Percentiles rank a stretch among this genome's conserved stretches.
phyloP scores from a whole-genome alignment of 441 rosid species.

The Flueggea neowawraea region DNA sequence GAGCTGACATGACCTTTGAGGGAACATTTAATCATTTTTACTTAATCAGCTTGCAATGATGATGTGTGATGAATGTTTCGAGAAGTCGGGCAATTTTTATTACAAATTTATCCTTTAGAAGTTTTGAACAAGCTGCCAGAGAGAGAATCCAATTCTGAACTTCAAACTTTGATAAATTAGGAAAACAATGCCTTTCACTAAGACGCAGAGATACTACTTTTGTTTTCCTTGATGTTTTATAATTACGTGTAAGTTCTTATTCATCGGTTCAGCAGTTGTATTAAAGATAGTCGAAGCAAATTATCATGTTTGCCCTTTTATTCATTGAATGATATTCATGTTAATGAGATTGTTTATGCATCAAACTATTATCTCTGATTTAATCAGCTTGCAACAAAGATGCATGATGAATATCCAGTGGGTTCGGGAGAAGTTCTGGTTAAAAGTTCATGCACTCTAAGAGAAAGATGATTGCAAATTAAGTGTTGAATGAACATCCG shows the following conservation, averaged over 20 bases:
- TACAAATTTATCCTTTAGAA: slow-evolving; percentile 30
- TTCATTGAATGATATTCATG: too few relatives aligned
- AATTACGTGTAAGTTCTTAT: slow-evolving; percentile 5
- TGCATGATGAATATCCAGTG: slow-evolving; percentile 37
- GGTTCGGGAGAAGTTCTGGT: slow-evolving; percentile 16
- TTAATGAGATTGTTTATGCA: neutral
- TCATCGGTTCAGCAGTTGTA: slow-evolving; percentile 7
- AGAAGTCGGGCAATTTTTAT: slow-evolving; percentile 30
- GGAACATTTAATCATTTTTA: slow-evolving; percentile 32
- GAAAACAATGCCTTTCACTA: slow-evolving; percentile 6
- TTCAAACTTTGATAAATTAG: too few relatives aligned
- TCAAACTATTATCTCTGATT: slow-evolving; percentile 22
- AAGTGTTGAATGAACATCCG: slow-evolving; percentile 12
- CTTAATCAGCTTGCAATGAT: slow-evolving; percentile 63
- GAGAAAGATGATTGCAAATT: slow-evolving; percentile 11
- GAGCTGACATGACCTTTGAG: slow-evolving; percentile 11
- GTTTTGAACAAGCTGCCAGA: slow-evolving; percentile 30
- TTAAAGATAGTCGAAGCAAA: neutral
- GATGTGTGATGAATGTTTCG: slow-evolving; percentile 53
- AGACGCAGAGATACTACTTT: slow-evolving; percentile 1
- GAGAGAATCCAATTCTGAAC: slow-evolving; percentile 23
- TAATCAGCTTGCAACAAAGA: slow-evolving; percentile 48
- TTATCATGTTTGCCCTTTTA: too few relatives aligned
- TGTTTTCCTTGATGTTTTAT: neutral
- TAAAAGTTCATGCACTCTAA: slow-evolving; percentile 9